These are phyloP conservation scores for Rhizopogon vulgaris DNA, from an alignment of 768 basidiomycete species.

Conservation along the genomic window DNA sequence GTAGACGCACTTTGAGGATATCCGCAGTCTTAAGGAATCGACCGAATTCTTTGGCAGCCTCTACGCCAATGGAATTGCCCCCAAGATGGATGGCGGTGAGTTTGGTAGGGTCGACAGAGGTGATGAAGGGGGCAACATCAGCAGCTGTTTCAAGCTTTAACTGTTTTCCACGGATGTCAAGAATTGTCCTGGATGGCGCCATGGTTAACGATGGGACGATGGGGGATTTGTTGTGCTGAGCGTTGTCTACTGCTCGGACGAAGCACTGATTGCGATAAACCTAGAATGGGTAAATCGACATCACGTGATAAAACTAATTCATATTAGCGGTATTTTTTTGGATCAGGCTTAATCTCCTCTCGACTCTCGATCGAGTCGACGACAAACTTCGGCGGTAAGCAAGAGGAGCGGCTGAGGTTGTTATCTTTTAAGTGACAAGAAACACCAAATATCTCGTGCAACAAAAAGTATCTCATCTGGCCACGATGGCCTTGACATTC, in stretches of 20 bases:
- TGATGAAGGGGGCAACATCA: constrained; percentile 72
- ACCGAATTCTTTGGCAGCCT: constrained; percentile 80
- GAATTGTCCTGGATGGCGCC: constrained; percentile 10
- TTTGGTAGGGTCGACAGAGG: constrained; percentile 51
- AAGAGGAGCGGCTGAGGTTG: not conserved
- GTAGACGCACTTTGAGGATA: constrained; percentile 57
- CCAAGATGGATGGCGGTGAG: constrained; percentile 90
- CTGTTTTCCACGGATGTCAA: constrained; percentile 24
- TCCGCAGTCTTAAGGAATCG: constrained; percentile 67
- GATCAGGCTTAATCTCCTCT: not conserved
- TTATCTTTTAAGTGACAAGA: constrained; percentile 8
- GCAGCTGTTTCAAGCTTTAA: constrained; percentile 74
- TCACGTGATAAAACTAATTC: constrained; percentile 14
- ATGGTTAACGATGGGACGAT: constrained; percentile 8
- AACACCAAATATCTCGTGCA: not conserved
- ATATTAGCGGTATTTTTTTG: not conserved
- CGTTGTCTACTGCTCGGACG: not conserved
- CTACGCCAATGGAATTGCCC: constrained; percentile 91
- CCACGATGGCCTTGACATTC: constrained; percentile 14
- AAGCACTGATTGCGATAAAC: constrained; percentile 8
- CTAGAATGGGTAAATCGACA: constrained; percentile 7
- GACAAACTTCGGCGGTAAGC: constrained; percentile 1
- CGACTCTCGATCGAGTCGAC: not conserved
- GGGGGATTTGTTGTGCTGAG: not conserved
- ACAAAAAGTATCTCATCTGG: not conserved